Evolutionary conservation across 78 protist species (phyloP), one percentile per base, ranked within the genome.

Genomic region (Speleostelium caveatum): DNA sequence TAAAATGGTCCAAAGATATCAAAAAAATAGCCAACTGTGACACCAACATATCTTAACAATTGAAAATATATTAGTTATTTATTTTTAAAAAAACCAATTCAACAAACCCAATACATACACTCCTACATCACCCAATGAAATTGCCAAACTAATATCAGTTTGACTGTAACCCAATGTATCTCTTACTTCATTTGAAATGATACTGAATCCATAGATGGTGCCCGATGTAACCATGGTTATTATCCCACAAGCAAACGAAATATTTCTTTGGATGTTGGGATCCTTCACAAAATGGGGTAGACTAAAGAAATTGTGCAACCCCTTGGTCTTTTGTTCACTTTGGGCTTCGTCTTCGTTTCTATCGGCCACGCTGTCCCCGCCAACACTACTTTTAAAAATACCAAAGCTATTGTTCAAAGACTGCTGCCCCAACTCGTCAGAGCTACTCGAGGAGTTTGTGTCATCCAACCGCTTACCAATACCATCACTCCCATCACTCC

Each of bases 121-220:
- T 78, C 87, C 87, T 53, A 78, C 67, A 78, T 78, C 87, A 26
- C 87, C 87, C 63, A 78, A 22, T 22, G 87, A 78, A 38, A 78
- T 78, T 17, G 87, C 66, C 6, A 33, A 6, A 55, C 58, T 41
- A 53, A 78, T 78, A 21, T 78, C 87, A 36, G 87, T 66, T 66
- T 78, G 87, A 33, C 33, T 36, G 35, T 35, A 78, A 55, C 36
- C 71, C 24, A 78, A 53, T 30, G 5, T 63, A 30, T 63, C 56
- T 66, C 60, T 78, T 36, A 78, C 66, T 28, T 78, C 75, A 26
- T 26, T 42, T 0, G 87, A 78, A 22, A 78, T 66, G 1, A 78
- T 41, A 45, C 66, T 45, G 51, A 78, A 78, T 28, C 87, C 87
- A 78, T 78, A 78, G 41, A 78, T 49, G 6, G 87, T 78, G 55